These are phyloP conservation scores for Thermothelomyces thermophilus DNA, from an alignment of 2,329 filamentous ascomycete species.

Conservation along the genomic window DNA sequence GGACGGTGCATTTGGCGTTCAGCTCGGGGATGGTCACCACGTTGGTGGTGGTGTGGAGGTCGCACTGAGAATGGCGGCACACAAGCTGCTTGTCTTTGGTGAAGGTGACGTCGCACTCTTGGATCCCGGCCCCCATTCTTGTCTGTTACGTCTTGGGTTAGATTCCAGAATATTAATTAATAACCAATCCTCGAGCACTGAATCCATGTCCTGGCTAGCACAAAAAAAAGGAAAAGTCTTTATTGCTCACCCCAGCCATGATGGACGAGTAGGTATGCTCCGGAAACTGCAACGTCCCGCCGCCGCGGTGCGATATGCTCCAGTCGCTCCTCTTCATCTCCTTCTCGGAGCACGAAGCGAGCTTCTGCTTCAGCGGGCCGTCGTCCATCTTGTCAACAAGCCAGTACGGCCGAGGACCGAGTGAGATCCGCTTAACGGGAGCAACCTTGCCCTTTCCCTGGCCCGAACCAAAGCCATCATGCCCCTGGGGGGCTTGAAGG, in stretches of 20 bases:
- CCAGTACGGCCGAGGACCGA: slow-evolving; percentile 59
- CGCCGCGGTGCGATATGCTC: slow-evolving; percentile 57
- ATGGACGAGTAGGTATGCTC: slow-evolving; percentile 56
- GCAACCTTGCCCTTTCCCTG: slow-evolving; percentile 1
- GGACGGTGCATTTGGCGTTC: slow-evolving; percentile 55
- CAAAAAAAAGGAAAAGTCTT: not conserved
- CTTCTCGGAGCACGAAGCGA: slow-evolving; percentile 52
- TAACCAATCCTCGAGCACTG: not conserved
- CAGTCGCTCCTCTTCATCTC: slow-evolving; percentile 47
- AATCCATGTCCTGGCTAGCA: not conserved
- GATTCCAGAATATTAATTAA: too few species aligned
- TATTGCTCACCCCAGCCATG: slow-evolving; percentile 41
- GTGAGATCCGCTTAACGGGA: slow-evolving; percentile 44
- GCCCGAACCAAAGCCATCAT: not conserved
- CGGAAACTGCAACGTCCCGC: slow-evolving; percentile 55
- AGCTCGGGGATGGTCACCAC: slow-evolving; percentile 56
- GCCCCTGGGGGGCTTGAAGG: slow-evolving; percentile 1
- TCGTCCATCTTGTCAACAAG: slow-evolving; percentile 58
- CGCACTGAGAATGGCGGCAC: slow-evolving; percentile 61
- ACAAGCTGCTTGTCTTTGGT: slow-evolving; percentile 60
- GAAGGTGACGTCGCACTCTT: slow-evolving; percentile 63
- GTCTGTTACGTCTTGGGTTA: slow-evolving; percentile 30
- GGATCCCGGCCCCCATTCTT: slow-evolving; percentile 60
- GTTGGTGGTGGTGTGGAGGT: slow-evolving; percentile 63
- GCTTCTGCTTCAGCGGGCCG: slow-evolving; percentile 51